phyloP scores from a whole-genome alignment of 805 yeast species.

The Monosporozyma aerobia region DNA sequence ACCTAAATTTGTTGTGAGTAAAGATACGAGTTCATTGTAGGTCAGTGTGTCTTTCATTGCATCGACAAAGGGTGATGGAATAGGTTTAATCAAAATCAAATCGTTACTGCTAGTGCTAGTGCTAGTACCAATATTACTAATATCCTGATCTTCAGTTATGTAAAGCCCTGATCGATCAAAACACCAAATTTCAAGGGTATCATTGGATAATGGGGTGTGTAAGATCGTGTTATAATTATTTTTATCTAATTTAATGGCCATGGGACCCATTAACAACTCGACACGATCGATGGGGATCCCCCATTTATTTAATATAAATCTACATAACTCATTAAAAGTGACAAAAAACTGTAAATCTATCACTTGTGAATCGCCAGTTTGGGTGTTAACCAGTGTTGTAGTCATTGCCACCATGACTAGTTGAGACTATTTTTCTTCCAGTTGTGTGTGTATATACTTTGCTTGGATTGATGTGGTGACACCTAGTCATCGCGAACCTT shows the following conservation, averaged over 20 bases:
- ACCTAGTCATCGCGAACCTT: not conserved
- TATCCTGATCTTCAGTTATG: not conserved
- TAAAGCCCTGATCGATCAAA: not conserved
- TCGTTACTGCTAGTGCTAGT: not conserved
- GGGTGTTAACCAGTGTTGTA: constrained; percentile 31
- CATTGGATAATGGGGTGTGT: not conserved
- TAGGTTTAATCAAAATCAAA: not conserved
- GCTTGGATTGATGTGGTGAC: not conserved
- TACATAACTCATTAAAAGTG: constrained; percentile 35
- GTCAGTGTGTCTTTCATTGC: not conserved
- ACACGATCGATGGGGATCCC: not conserved
- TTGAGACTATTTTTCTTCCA: too few relatives aligned
- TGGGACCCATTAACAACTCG: not conserved
- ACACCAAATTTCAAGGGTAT: not conserved
- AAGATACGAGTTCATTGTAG: not conserved
- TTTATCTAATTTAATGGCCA: not conserved
- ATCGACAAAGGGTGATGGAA: not conserved
- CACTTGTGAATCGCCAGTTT: constrained; percentile 34
- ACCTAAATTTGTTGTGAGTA: constrained; percentile 39
- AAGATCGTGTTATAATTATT: not conserved
- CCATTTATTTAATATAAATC: constrained; percentile 34
- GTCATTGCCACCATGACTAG: not conserved
- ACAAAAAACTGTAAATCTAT: constrained; percentile 34
- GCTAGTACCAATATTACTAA: too few relatives aligned
- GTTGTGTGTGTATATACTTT: not conserved